Evolutionary conservation across 495 filamentous ascomycete species (phyloP), one percentile per base, ranked within the genome.

Genomic region (Daldinia grandis): DNA sequence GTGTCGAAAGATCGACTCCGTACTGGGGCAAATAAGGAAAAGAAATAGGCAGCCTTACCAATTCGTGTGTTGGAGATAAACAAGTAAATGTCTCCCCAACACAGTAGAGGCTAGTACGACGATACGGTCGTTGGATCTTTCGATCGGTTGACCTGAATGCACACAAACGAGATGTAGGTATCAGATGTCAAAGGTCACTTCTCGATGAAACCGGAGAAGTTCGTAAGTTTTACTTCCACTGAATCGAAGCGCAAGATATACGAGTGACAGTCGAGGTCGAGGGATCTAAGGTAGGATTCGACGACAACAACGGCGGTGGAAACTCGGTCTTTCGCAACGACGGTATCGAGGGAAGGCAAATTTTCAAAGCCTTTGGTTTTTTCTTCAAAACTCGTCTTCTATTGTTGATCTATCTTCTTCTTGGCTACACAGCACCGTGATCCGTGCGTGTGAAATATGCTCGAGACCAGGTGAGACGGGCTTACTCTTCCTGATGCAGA

Each of bases 1-100:
- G 21, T 12, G 8, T 19, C 40, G 7, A 44, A 47, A 9, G 5
- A 24, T 24, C 24, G 42, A 12, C 19, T 24, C 4, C 9, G 17
- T 24, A 47, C 21, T 24, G 19, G 42, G 15, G 8, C 9, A 47
- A 47, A 53, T 15, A 14, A 53, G n/a, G 1, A 53, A 14, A 15
- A 53, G 15, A 53, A 28, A 28, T n/a, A 30, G 25, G 5, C 12
- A 53, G 78, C 78, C 92, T 89, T 92, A 93, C 91, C 89, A 84
- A 86, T 79, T 84, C 84, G 38, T 37, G 58, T 68, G 67, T 83
- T 88, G 92, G 93, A 97, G 94, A 97, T 92, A 86, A 92, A 97
- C 94, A 97, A 98, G 75, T 89, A 81, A 98, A 98, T 97, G 94
- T 93, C 90, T 97, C 94, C 92, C 94, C 93, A 89, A 82, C 79